Evolutionary conservation across 495 filamentous ascomycete species (phyloP), one percentile per base, ranked within the genome.

Genomic region (Parmelia sp.): DNA sequence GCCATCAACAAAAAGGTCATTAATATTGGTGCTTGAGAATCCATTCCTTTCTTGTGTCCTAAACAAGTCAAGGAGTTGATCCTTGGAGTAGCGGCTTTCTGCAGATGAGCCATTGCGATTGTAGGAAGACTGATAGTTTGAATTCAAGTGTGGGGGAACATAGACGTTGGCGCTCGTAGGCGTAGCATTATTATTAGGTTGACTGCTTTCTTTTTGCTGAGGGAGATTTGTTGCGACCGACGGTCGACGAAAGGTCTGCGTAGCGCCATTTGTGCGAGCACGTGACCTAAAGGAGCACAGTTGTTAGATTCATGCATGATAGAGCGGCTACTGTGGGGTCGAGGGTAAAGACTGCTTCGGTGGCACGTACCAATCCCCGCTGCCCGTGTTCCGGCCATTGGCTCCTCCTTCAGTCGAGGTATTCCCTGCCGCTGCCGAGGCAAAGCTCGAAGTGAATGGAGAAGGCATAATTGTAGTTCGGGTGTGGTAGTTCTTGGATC

Each of bases 181-280:
- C 65, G 79, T 76, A 60, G 76, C 74, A 55, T 79, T 80, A 53
- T 75, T 70, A 27, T 70, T 76, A 64, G 75, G 69, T 69, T 81
- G 80, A 70, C 73, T 78, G 68, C 73, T 72, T 57, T 84, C 82
- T 64, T 77, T 76, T 59, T 71, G 76, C 64, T 81, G 77, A 58
- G 80, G 81, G 71, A 77, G 76, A 71, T 83, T 85, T 39, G 84
- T 86, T 65, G 87, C 85, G 65, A 86, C 82, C 65, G 91, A 94
- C 31, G 89, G 80, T 65, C 92, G 88, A 63, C 92, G 90, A 74
- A 96, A 91, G 64, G 91, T 95, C 63, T 92, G 84, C 49, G 90
- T 92, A 64, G 84, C 83, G 74, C 90, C 90, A 73, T 94, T 94
- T 60, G 87, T 81, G 74, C 85, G 84, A 70, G 79, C 74, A 72